Evolutionary conservation across 2,329 filamentous ascomycete species (phyloP).

Genomic region (Aureobasidium lini): DNA sequence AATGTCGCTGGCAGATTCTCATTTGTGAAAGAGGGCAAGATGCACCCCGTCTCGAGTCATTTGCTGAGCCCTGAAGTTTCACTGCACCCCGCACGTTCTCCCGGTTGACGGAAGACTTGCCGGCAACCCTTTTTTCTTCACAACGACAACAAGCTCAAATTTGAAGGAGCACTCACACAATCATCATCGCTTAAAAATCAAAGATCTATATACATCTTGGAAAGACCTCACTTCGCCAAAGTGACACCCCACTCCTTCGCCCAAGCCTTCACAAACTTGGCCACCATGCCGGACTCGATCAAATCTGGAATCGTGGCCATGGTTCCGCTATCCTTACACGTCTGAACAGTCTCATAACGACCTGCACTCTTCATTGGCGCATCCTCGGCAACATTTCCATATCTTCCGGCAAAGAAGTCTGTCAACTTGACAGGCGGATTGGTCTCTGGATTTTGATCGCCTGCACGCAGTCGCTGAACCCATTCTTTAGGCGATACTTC

Average conservation of each 20-base stretch:
- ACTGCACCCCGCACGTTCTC: neutral
- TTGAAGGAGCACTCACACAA: too few relatives aligned
- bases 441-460: slow-evolving; percentile 22
- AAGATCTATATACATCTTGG: too few relatives aligned
- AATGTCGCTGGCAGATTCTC: neutral
- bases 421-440: slow-evolving; percentile 28
- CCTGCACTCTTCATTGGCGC: slow-evolving; percentile 15
- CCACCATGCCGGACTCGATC: slow-evolving; percentile 19
- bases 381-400: slow-evolving; percentile 17
- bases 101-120: neutral
- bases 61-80: neutral
- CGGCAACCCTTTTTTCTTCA: neutral
- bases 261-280: slow-evolving; percentile 21
- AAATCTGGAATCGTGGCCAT: slow-evolving; percentile 16
- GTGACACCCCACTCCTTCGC: slow-evolving; percentile 16
- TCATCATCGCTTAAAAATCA: too few relatives aligned
- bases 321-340: slow-evolving; percentile 15
- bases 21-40: neutral
- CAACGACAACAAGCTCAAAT: neutral
- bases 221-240: neutral
- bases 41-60: neutral
- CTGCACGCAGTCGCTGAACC: slow-evolving; percentile 19
- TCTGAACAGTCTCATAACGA: slow-evolving; percentile 19
- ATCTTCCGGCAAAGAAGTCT: slow-evolving; percentile 27
- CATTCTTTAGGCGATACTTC: slow-evolving; percentile 20